A percentile compares a stretch with the other conserved stretches of the same genome.
These are phyloP conservation scores for button mushroom (Agaricus bisporus) DNA, from an alignment of 768 basidiomycete species.

Conservation along the genomic window DNA sequence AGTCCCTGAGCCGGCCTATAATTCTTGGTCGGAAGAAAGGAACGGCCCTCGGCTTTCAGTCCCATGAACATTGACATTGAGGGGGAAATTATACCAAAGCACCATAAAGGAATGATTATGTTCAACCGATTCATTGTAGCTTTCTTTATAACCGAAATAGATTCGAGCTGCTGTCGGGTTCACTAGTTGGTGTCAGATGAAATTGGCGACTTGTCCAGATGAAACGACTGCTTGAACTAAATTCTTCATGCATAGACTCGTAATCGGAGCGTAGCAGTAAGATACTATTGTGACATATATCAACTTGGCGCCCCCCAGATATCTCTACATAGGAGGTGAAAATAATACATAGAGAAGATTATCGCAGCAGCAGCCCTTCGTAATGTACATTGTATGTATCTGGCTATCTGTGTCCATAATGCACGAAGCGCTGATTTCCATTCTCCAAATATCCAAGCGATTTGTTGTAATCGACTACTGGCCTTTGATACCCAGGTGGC, in stretches of 20 bases:
- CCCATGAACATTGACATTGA: too few relatives aligned
- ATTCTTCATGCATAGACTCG: too few relatives aligned
- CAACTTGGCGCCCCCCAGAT: too few relatives aligned
- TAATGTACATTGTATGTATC: too few relatives aligned
- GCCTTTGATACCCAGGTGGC: constrained; percentile 9
- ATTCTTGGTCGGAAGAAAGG: constrained; percentile 33
- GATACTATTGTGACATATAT: too few relatives aligned
- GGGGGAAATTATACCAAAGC: too few relatives aligned
- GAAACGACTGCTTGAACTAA: constrained; percentile 10
- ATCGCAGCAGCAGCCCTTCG: neutral
- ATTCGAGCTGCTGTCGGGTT: constrained; percentile 31
- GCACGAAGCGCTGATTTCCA: constrained; percentile 8
- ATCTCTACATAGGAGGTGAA: too few relatives aligned
- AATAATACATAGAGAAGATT: too few relatives aligned
- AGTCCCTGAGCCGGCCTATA: constrained; percentile 27
- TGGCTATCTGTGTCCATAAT: constrained; percentile 1
- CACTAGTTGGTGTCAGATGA: constrained; percentile 37
- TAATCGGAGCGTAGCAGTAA: too few relatives aligned
- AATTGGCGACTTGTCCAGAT: constrained; percentile 30
- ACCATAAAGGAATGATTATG: too few relatives aligned
- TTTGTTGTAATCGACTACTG: constrained; percentile 4
- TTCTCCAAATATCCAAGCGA: constrained; percentile 7
- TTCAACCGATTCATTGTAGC: too few relatives aligned
- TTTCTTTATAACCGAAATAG: constrained; percentile 31
- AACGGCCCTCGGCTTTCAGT: neutral